Conservation (phyloP, 1,284 basidiomycete species). For the Kwoniella shivajii region DNA sequence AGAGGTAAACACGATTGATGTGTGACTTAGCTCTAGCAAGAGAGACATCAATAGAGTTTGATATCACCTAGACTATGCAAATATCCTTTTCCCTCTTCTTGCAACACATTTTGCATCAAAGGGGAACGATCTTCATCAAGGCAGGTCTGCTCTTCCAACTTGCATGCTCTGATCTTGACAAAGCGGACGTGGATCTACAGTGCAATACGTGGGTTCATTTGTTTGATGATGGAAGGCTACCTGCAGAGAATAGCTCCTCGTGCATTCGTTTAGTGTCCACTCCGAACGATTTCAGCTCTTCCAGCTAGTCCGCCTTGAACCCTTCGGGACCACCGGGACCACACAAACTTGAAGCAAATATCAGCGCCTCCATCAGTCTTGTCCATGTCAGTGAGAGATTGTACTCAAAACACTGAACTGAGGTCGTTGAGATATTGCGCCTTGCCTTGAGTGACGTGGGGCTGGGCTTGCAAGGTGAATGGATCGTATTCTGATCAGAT, state of each 20-base stretch:
- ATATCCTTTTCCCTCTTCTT: no score
- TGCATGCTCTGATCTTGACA: no score
- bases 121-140: no score
- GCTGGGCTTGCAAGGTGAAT: constrained; percentile 17
- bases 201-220: neutral
- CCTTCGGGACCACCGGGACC: constrained; percentile 33
- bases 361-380: constrained; percentile 1
- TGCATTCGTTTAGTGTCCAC: constrained; percentile 30
- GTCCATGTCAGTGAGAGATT: neutral
- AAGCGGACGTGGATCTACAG: no score
- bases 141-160: no score
- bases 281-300: constrained; percentile 23
- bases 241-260: constrained; percentile 38
- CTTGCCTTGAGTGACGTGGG: constrained; percentile 12
- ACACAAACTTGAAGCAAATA: no score
- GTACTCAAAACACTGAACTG: neutral
- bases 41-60: no score
- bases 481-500: constrained; percentile 11
- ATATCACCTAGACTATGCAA: no score
- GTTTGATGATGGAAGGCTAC: constrained; percentile 14
- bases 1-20: constrained; percentile 9
- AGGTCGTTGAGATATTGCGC: neutral
- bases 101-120: no score
- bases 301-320: constrained; percentile 32
- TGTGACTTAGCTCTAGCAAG: no score